Evolutionary conservation across 2,329 filamentous ascomycete genomes (phyloP), one percentile per base, ranked within the genome.

Genomic region (Fusarium graminum): DNA sequence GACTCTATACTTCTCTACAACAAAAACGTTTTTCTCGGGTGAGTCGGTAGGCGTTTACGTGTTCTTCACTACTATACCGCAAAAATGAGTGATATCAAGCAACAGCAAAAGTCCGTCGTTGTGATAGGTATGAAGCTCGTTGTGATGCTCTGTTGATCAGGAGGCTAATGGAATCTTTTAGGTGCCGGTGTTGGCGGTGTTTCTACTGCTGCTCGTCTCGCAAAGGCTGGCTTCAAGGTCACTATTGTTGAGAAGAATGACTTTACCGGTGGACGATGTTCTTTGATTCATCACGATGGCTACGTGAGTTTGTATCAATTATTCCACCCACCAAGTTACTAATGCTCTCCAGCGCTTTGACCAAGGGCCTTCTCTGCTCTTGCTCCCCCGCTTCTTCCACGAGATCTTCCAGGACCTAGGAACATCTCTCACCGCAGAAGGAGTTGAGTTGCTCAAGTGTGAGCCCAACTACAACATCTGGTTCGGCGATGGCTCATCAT

Each of bases 171-270:
- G 9, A 22, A 4, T 2, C 28, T 9, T 3, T 42, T 1, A 83
- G 90, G 90, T 65, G 90, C 90, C 29, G 91, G 91, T 59, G 87
- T 87, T 43, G 91, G 90, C 49, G 90, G 90, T 59, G 86, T 92
- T 40, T 85, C 89, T n/a, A 88, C 87, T 3, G 89, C 91, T 56
- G 90, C 90, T 3, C 86, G 90, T 43, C 85, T 93, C 12, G 88
- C 89, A 47, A 89, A 89, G 73, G 85, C 89, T 3, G 91, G 90
- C 38, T 88, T 90, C 74, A 75, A 83, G 32, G 90, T 93, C n/a
- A 92, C 89, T 0, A 88, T 93, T 3, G 78, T 93, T n/a, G 91
- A 93, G 77, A 92, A 92, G 81, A 92, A 93, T 72, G 79, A 80
- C 56, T 91, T 91, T 74, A 89, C 87, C 0, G 91, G 91, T 43